Conservation (phyloP, 306 rosid species). For the Carpinus viminea region DNA sequence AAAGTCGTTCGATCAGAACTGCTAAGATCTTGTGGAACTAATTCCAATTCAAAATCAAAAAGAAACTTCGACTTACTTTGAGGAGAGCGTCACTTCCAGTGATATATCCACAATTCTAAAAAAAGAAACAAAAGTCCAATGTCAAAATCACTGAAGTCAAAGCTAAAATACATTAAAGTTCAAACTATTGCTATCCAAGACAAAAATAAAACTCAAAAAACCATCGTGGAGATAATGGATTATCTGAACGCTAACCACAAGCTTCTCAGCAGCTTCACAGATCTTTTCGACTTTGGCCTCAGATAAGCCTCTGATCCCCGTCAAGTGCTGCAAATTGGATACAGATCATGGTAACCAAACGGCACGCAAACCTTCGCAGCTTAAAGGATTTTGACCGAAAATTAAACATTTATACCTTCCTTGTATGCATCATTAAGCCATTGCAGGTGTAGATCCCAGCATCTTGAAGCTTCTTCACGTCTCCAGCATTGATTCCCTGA, state of each 20-base stretch:
- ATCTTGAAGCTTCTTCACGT: slow-evolving; percentile 96
- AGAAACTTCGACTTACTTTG: slow-evolving; percentile 47
- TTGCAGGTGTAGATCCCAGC: slow-evolving; percentile 98
- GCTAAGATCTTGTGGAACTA: slow-evolving; percentile 15
- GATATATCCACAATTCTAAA: slow-evolving; percentile 86
- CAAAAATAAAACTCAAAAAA: not conserved
- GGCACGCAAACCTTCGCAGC: slow-evolving; percentile 3
- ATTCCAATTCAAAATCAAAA: slow-evolving; percentile 22
- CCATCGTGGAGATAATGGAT: slow-evolving; percentile 11
- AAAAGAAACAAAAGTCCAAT: not conserved
- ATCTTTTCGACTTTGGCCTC: slow-evolving; percentile 98
- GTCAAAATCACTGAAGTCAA: slow-evolving; percentile 1
- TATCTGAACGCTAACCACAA: slow-evolving; percentile 59
- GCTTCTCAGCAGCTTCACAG: slow-evolving; percentile 98
- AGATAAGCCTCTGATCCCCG: slow-evolving; percentile 91
- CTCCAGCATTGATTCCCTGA: slow-evolving; percentile 98
- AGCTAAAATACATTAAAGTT: not conserved
- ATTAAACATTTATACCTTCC: slow-evolving; percentile 57
- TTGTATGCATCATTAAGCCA: slow-evolving; percentile 98
- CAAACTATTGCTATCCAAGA: not conserved
- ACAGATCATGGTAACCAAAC: not conserved
- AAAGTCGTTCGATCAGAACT: not conserved
- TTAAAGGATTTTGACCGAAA: slow-evolving; percentile 10
- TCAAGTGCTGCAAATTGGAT: slow-evolving; percentile 59
- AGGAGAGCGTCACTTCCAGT: slow-evolving; percentile 88